These are phyloP conservation scores for Ophiocordyceps sinensis DNA, from an alignment of 2,329 filamentous ascomycete species.

Conservation along the genomic window DNA sequence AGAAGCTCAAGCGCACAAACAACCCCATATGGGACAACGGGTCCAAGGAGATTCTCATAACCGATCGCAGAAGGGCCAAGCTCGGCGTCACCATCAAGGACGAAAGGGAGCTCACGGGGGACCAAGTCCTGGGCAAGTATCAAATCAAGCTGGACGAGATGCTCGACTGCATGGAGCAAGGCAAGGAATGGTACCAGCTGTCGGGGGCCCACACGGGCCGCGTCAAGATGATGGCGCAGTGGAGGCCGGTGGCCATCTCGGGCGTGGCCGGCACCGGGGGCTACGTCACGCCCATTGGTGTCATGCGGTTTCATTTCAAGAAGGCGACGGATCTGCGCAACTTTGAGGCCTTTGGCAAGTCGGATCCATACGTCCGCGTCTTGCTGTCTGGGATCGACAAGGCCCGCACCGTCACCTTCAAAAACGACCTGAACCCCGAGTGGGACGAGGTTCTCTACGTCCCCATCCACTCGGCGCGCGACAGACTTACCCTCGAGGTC, in stretches of 20 bases:
- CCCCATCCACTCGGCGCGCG: slow-evolving; percentile 70
- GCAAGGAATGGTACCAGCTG: slow-evolving; percentile 92
- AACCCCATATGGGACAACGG: slow-evolving; percentile 93
- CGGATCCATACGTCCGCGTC: slow-evolving; percentile 84
- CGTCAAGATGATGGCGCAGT: slow-evolving; percentile 81
- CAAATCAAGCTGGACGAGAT: slow-evolving; percentile 94
- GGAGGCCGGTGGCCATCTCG: slow-evolving; percentile 85
- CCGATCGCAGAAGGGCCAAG: slow-evolving; percentile 79
- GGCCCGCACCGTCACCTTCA: slow-evolving; percentile 84
- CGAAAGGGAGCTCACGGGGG: slow-evolving; percentile 69
- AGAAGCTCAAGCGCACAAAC: slow-evolving; percentile 92
- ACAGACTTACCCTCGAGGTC: slow-evolving; percentile 78
- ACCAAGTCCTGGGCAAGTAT: slow-evolving; percentile 80
- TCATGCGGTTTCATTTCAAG: slow-evolving; percentile 88
- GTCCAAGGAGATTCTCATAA: slow-evolving; percentile 88
- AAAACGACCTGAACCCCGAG: slow-evolving; percentile 87
- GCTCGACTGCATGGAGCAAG: slow-evolving; percentile 78
- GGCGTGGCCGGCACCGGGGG: slow-evolving; percentile 71
- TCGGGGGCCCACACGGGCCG: slow-evolving; percentile 68
- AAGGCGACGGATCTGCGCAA: slow-evolving; percentile 74
- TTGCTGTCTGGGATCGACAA: slow-evolving; percentile 83
- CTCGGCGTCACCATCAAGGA: slow-evolving; percentile 91
- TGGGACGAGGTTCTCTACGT: slow-evolving; percentile 96
- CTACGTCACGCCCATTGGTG: slow-evolving; percentile 85
- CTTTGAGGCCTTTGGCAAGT: slow-evolving; percentile 90